Evolutionary conservation across 2,329 filamentous ascomycete genomes (phyloP).

Genomic region (Penicillium sp.): DNA sequence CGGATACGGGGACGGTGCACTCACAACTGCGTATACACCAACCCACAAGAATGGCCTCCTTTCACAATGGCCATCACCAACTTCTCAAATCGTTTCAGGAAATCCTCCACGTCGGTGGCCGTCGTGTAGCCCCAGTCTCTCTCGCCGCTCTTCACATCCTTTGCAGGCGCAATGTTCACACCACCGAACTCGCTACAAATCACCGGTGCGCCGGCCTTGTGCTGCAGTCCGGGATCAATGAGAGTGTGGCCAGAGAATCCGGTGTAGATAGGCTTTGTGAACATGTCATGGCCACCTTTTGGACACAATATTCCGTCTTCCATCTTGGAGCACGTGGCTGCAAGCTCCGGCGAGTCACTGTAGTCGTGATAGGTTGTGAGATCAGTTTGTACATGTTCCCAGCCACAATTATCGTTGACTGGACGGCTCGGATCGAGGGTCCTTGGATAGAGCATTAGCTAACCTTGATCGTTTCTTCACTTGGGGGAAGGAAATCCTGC

Average conservation of each 20-base stretch:
- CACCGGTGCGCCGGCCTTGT: constrained; percentile 52
- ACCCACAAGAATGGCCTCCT: constrained; percentile 53
- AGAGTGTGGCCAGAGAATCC: constrained; percentile 31
- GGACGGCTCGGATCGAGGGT: constrained; percentile 57
- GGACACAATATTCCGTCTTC: constrained; percentile 48
- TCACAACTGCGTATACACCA: constrained; percentile 63
- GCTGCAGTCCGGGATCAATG: constrained; percentile 47
- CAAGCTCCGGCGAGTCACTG: constrained; percentile 52
- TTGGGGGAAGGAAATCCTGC: constrained; percentile 7
- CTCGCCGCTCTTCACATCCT: constrained; percentile 38
- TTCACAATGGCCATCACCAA: constrained; percentile 55
- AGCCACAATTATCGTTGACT: constrained; percentile 66
- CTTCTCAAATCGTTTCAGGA: constrained; percentile 54
- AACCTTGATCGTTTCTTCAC: constrained; percentile 2
- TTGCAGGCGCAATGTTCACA: constrained; percentile 56
- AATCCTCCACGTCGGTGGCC: constrained; percentile 54
- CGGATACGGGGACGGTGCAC: too few species aligned
- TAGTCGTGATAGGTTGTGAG: constrained; percentile 66
- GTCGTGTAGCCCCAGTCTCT: constrained; percentile 65
- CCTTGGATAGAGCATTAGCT: constrained; percentile 18
- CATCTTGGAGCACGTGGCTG: constrained; percentile 50
- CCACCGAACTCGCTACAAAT: constrained; percentile 65
- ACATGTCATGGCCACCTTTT: constrained; percentile 52
- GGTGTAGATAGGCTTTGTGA: constrained; percentile 44
- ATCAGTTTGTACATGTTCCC: constrained; percentile 62